Evolutionary conservation across 345 rosid genomes (phyloP).

Genomic region (Clarkia xantiana): DNA sequence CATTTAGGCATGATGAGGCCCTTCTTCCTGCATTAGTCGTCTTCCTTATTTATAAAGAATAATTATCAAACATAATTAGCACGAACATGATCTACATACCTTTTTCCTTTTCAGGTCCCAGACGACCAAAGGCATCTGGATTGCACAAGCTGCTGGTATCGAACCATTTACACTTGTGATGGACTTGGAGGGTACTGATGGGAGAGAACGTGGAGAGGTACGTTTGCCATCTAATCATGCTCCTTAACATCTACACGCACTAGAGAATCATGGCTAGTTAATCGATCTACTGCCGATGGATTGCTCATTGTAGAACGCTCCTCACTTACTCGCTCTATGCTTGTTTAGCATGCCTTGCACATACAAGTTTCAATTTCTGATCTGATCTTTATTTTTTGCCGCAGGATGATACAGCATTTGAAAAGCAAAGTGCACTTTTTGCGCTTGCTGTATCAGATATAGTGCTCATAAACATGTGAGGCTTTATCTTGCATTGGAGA

Average conservation of each 20-base stretch:
- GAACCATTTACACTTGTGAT: constrained; percentile 92
- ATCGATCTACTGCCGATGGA: no score
- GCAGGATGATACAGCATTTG: constrained; percentile 92
- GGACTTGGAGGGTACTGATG: constrained; percentile 99
- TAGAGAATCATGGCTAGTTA: no score
- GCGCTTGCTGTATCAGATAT: constrained; percentile 93
- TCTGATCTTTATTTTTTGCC: constrained; percentile 6
- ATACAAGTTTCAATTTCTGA: neutral
- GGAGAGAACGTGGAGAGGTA: constrained; percentile 99
- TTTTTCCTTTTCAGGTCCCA: no score
- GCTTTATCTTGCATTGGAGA: neutral
- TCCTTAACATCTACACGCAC: no score
- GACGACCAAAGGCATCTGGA: constrained; percentile 84
- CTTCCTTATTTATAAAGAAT: no score
- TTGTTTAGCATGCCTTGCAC: neutral
- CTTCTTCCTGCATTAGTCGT: no score
- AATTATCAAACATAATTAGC: no score
- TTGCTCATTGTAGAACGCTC: no score
- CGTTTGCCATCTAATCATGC: neutral
- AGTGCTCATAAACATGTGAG: constrained; percentile 93
- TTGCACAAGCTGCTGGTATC: constrained; percentile 74
- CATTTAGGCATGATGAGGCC: no score
- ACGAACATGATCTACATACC: neutral
- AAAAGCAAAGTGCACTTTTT: constrained; percentile 93
- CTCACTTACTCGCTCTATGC: no score